phyloP scores from a whole-genome alignment of 495 filamentous ascomycete genomes.

The Zalerion maritima region DNA sequence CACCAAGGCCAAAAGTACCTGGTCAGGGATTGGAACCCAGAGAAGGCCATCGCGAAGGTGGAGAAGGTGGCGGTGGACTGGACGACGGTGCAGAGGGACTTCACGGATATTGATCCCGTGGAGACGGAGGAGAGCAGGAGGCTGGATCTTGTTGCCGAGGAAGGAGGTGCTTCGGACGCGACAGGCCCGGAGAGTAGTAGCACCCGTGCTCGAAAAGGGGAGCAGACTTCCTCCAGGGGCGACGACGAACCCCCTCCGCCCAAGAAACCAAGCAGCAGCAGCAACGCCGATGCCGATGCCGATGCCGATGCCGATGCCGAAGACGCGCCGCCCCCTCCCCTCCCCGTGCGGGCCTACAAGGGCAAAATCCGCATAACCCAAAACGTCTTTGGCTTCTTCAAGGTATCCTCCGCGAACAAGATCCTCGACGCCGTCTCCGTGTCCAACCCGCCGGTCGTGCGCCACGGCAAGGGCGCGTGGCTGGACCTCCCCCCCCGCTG shows the following conservation, averaged over 20 bases:
- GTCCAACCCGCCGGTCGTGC: conserved; percentile 80
- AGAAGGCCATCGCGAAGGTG: conserved; percentile 54
- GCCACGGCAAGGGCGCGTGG: conserved; percentile 87
- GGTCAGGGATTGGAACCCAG: conserved; percentile 73
- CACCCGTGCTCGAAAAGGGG: too few relatives aligned
- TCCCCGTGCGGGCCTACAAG: conserved; percentile 55
- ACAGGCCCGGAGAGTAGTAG: not conserved
- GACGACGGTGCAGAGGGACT: conserved; percentile 88
- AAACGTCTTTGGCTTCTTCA: conserved; percentile 92
- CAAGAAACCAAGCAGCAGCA: conserved; percentile 12
- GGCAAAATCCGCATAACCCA: conserved; percentile 71
- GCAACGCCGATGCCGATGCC: too few relatives aligned
- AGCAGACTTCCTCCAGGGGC: too few relatives aligned
- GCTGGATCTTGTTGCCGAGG: too few relatives aligned
- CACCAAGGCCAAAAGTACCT: conserved; percentile 90
- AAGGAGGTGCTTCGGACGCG: too few relatives aligned
- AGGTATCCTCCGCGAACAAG: conserved; percentile 64
- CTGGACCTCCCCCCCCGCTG: conserved; percentile 72
- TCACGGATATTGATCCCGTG: conserved; percentile 80
- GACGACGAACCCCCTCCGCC: not conserved
- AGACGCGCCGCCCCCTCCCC: too few relatives aligned
- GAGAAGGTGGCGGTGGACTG: conserved; percentile 83
- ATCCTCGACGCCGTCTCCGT: conserved; percentile 89
- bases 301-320: too few relatives aligned
- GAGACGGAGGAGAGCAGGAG: conserved; percentile 72